phyloP scores from a whole-genome alignment of 257 asterid genomes.

The Solanum virginianum region DNA sequence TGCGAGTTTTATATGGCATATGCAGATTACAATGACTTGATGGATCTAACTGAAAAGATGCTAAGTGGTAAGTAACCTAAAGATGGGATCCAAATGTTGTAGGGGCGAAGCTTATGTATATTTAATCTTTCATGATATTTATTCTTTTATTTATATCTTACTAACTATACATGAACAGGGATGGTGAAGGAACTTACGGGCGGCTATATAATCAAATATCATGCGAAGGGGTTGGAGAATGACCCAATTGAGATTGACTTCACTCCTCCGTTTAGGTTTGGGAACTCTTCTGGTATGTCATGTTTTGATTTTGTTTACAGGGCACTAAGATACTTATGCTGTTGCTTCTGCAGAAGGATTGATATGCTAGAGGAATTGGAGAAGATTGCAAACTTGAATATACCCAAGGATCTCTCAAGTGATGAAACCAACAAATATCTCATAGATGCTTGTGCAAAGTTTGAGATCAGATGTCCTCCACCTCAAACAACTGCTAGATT shows the following conservation, averaged over 20 bases:
- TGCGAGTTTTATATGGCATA: conserved; percentile 93
- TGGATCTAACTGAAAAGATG: conserved; percentile 79
- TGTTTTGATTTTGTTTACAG: not conserved
- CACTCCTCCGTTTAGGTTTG: conserved; percentile 93
- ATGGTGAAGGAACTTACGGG: conserved; percentile 93
- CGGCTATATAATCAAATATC: conserved; percentile 66
- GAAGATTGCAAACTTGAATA: conserved; percentile 56
- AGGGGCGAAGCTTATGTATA: not conserved
- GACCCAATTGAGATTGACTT: conserved; percentile 94
- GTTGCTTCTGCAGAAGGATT: conserved; percentile 42
- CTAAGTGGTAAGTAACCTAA: conserved; percentile 24
- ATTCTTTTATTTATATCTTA: not conserved
- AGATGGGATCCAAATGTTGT: not conserved
- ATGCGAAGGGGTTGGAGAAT: conserved; percentile 62
- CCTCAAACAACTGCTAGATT: conserved; percentile 84
- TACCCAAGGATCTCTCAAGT: conserved; percentile 78
- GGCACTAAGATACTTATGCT: not conserved
- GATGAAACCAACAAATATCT: conserved; percentile 71
- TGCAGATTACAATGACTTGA: conserved; percentile 80
- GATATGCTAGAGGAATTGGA: conserved; percentile 93
- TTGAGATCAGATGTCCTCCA: conserved; percentile 78
- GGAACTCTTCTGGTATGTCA: not conserved
- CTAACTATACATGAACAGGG: conserved; percentile 23
- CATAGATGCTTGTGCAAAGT: conserved; percentile 57
- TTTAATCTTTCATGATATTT: not conserved